phyloP scores from a whole-genome alignment of 495 filamentous ascomycete genomes.

The Poronia punctata region DNA sequence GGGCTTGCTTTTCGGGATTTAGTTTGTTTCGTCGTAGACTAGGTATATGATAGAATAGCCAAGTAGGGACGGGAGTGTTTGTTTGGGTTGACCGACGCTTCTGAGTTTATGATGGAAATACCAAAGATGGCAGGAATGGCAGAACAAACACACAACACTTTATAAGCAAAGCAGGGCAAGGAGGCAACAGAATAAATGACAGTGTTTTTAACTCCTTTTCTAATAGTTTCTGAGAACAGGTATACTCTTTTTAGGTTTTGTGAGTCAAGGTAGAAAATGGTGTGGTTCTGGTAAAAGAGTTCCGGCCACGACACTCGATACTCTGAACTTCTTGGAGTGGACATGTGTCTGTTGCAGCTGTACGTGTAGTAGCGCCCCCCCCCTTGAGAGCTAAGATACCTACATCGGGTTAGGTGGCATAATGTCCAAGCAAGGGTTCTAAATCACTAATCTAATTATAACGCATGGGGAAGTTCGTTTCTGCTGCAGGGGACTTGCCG shows the following conservation, averaged over 20 bases:
- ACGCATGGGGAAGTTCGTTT: slow-evolving; percentile 10
- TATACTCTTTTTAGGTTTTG: slow-evolving; percentile 1
- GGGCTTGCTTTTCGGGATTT: too few species aligned
- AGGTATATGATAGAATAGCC: too few species aligned
- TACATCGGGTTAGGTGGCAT: too few species aligned
- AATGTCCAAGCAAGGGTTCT: too few species aligned
- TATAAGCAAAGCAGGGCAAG: neutral
- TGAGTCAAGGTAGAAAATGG: neutral
- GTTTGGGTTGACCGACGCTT: too few species aligned
- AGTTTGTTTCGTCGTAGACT: too few species aligned
- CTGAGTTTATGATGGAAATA: too few species aligned
- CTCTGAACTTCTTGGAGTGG: slow-evolving; percentile 1
- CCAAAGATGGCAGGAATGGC: too few species aligned
- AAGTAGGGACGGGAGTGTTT: too few species aligned
- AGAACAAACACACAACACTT: neutral
- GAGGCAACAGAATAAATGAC: neutral
- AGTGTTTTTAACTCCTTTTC: slow-evolving; percentile 1
- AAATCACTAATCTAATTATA: too few species aligned
- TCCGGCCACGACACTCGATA: slow-evolving; percentile 8
- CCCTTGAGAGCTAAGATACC: neutral
- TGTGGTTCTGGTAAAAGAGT: slow-evolving; percentile 3
- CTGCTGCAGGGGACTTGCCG: slow-evolving; percentile 8
- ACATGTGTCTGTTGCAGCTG: slow-evolving; percentile 5
- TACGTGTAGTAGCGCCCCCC: neutral
- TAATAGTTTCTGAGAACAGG: slow-evolving; percentile 7